Conservation (phyloP, 2,329 filamentous ascomycete species). For the Epichloe gansuensis region DNA sequence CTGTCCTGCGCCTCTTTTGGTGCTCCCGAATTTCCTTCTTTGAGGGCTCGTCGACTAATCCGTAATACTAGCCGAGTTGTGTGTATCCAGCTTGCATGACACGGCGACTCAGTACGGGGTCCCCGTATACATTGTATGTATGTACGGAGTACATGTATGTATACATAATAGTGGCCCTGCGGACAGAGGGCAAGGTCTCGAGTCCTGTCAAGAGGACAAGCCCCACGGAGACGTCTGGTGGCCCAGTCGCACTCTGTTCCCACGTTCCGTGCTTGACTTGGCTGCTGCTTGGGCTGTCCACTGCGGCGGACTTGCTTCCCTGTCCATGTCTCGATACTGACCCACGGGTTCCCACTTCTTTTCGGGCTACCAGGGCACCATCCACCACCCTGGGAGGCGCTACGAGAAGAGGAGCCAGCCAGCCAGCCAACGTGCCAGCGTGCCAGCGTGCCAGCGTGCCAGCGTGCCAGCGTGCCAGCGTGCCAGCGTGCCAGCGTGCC, state of each 20-base stretch:
- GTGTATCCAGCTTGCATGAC: neutral
- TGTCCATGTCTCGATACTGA: slow-evolving; percentile 1
- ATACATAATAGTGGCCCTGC: too few species aligned
- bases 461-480: neutral
- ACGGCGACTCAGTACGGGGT: neutral
- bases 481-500: neutral
- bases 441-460: neutral
- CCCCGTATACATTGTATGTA: too few species aligned
- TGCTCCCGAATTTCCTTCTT: too few species aligned
- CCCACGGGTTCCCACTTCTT: slow-evolving; percentile 3
- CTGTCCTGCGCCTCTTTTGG: too few species aligned
- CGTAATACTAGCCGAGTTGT: neutral
- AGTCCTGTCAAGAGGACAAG: too few species aligned
- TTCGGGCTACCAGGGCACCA: neutral
- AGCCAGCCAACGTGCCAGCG: neutral
- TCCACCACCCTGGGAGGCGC: slow-evolving; percentile 1
- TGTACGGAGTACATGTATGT: too few species aligned
- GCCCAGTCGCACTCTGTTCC: too few species aligned
- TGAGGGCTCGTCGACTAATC: too few species aligned
- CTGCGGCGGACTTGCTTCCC: neutral
- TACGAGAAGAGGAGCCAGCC: neutral
- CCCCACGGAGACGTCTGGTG: too few species aligned
- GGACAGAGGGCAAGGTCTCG: neutral
- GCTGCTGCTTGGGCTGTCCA: neutral
- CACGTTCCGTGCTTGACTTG: neutral